A percentile compares a stretch with the other conserved stretches of the same genome.
Conservation (phyloP, 2,329 filamentous ascomycete species). For the Diaporthe nobilis region DNA sequence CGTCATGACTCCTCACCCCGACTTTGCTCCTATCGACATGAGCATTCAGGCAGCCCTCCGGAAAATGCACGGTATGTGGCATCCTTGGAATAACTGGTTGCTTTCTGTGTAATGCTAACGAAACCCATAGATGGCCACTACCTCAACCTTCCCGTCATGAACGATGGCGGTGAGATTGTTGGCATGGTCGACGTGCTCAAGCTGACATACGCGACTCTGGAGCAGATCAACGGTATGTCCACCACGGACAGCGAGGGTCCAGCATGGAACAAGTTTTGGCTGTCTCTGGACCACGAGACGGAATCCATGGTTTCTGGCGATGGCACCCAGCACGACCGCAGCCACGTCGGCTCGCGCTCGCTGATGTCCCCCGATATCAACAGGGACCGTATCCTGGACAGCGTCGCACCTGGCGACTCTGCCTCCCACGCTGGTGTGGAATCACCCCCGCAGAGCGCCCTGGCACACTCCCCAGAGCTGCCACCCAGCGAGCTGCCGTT, state of each 20-base stretch:
- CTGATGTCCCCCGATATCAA: constrained; percentile 85
- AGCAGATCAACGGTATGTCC: constrained; percentile 97
- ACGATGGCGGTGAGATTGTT: constrained; percentile 95
- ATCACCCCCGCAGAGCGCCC: constrained; percentile 77
- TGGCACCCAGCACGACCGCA: constrained; percentile 77
- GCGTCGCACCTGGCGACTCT: constrained; percentile 92
- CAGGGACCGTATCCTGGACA: constrained; percentile 81
- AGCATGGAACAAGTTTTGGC: constrained; percentile 99
- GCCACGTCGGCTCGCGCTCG: constrained; percentile 78
- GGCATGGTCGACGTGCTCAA: constrained; percentile 99
- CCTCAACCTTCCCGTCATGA: constrained; percentile 98
- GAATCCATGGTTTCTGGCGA: constrained; percentile 97
- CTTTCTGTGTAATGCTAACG: constrained; percentile 36
- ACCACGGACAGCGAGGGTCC: constrained; percentile 92
- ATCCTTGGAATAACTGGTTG: background rate
- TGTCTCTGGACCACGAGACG: constrained; percentile 93
- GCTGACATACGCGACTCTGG: constrained; percentile 96
- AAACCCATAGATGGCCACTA: constrained; percentile 87
- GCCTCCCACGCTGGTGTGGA: constrained; percentile 92
- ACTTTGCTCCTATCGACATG: constrained; percentile 99
- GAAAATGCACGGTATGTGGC: constrained; percentile 93
- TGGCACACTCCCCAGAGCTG: constrained; percentile 67
- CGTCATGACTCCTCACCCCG: constrained; percentile 98
- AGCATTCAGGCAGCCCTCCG: constrained; percentile 97
- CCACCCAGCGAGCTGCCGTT: constrained; percentile 82